These are phyloP conservation scores for Cladosporium sp. DNA, from an alignment of 2,329 filamentous ascomycete genomes.

Conservation along the genomic window DNA sequence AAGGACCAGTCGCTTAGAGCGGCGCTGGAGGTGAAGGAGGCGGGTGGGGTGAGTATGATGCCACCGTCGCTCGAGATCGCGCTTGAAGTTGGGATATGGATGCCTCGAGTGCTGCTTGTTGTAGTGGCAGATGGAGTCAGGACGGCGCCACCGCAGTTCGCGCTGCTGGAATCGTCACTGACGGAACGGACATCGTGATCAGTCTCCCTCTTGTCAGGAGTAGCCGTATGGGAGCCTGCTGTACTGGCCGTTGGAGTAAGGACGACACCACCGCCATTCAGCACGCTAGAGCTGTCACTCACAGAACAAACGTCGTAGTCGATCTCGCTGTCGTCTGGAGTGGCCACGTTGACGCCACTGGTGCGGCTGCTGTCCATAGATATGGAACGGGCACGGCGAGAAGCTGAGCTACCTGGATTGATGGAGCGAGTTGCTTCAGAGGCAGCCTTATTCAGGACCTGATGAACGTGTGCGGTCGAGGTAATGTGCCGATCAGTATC, in stretches of 20 bases:
- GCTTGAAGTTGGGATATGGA: conserved; percentile 1
- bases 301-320: too few species aligned
- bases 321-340: neutral
- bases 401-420: neutral
- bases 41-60: neutral
- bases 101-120: neutral
- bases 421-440: neutral
- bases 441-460: neutral
- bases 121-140: neutral
- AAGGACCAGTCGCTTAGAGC: conserved; percentile 13
- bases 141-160: neutral
- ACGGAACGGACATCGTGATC: neutral
- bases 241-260: neutral
- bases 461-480: neutral
- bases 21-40: neutral
- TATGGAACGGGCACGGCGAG: neutral
- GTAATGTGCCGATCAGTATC: conserved; percentile 17
- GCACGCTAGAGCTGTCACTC: too few species aligned
- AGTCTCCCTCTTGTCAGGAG: neutral
- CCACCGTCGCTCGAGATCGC: neutral
- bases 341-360: neutral
- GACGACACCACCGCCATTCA: too few species aligned
- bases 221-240: neutral
- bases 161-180: neutral
- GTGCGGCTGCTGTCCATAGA: neutral